Percentiles rank a stretch among this genome's conserved stretches.
Evolutionary conservation across 2,329 filamentous ascomycete genomes (phyloP).

Genomic region (Paramyrothecium sp.): DNA sequence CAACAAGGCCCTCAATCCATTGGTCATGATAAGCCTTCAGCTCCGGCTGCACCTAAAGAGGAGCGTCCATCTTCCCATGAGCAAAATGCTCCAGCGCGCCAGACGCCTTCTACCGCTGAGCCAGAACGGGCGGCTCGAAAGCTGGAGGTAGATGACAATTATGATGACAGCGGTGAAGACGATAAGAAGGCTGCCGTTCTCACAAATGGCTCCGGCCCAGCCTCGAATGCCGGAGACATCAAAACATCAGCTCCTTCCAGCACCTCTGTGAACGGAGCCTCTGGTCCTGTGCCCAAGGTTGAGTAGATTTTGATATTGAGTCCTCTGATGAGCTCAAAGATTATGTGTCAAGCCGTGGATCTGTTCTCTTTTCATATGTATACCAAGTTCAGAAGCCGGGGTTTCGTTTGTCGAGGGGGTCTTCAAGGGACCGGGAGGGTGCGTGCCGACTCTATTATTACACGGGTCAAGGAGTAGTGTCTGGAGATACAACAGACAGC

Average conservation of each 20-base stretch:
- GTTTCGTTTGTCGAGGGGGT: conserved; percentile 18
- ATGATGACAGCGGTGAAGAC: conserved; percentile 91
- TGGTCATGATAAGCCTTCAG: conserved; percentile 46
- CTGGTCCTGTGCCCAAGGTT: conserved; percentile 41
- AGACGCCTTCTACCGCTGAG: conserved; percentile 57
- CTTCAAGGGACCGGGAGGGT: conserved; percentile 9
- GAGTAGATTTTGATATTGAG: conserved; percentile 33
- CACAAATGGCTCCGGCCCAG: conserved; percentile 43
- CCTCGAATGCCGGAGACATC: conserved; percentile 47
- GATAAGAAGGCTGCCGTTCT: conserved; percentile 59
- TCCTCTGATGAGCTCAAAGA: conserved; percentile 11
- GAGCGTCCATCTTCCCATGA: conserved; percentile 49
- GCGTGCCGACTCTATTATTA: neutral
- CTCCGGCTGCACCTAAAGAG: conserved; percentile 47
- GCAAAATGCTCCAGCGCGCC: conserved; percentile 38
- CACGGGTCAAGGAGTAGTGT: neutral
- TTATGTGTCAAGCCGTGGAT: conserved; percentile 15
- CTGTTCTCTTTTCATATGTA: conserved; percentile 14
- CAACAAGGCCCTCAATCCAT: conserved; percentile 56
- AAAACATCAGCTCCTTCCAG: conserved; percentile 50
- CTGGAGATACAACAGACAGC: neutral
- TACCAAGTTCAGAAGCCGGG: conserved; percentile 14
- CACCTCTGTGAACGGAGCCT: conserved; percentile 43
- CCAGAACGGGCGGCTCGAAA: conserved; percentile 82
- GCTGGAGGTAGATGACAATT: conserved; percentile 97